Percentiles rank a stretch among this genome's conserved stretches.
These are phyloP conservation scores for Terfezia claveryi DNA, from an alignment of 495 filamentous ascomycete species.

Conservation along the genomic window DNA sequence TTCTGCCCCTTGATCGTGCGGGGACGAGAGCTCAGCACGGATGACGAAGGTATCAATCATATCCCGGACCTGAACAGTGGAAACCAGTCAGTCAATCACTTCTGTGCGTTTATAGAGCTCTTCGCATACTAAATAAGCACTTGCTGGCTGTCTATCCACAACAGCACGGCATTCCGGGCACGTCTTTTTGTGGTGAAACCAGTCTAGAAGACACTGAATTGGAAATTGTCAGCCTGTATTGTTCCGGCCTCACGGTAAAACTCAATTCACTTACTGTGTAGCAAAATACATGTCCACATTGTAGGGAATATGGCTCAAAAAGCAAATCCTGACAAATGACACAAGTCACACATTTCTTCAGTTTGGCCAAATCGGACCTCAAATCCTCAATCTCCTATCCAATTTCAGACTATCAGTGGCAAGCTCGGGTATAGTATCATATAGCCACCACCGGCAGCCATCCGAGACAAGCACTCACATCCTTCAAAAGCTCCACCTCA, in stretches of 20 bases:
- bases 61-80: constrained; percentile 32
- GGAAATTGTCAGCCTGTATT: constrained; percentile 6
- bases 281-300: constrained; percentile 56
- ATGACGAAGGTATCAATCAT: constrained; percentile 43
- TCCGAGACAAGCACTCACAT: neutral
- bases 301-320: constrained; percentile 50
- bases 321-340: constrained; percentile 47
- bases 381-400: constrained; percentile 21
- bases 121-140: constrained; percentile 42
- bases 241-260: too few species aligned
- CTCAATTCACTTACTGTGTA: constrained; percentile 29
- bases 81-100: neutral
- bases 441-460: neutral
- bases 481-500: neutral
- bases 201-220: constrained; percentile 38
- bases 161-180: constrained; percentile 48
- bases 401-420: constrained; percentile 8
- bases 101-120: neutral
- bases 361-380: constrained; percentile 21
- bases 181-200: constrained; percentile 39
- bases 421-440: neutral
- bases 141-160: constrained; percentile 38
- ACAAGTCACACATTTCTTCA: constrained; percentile 30
- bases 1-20: constrained; percentile 38
- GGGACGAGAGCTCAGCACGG: constrained; percentile 39